These are phyloP conservation scores for Fraxinus baroniana DNA, from an alignment of 305 asterid genomes.

Conservation along the genomic window DNA sequence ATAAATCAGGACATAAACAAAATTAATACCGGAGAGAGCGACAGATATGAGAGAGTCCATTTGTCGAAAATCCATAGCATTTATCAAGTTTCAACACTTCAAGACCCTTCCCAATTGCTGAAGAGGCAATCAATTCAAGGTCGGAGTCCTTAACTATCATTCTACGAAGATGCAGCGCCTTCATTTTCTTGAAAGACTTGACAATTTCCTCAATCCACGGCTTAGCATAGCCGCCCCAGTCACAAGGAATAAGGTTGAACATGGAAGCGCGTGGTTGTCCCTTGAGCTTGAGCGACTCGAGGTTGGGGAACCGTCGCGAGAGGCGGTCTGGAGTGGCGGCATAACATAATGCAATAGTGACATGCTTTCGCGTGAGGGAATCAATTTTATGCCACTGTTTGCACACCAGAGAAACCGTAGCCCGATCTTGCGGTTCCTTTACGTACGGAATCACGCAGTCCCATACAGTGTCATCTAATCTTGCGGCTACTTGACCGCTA, in stretches of 20 bases:
- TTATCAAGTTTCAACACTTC: slow-evolving; percentile 76
- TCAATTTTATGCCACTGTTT: slow-evolving; percentile 72
- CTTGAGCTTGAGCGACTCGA: slow-evolving; percentile 82
- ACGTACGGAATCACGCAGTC: slow-evolving; percentile 78
- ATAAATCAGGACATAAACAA: neutral
- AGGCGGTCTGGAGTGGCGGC: slow-evolving; percentile 58
- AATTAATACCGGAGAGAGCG: slow-evolving; percentile 61
- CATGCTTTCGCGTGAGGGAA: slow-evolving; percentile 74
- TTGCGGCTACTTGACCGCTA: neutral
- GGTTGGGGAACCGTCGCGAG: slow-evolving; percentile 61
- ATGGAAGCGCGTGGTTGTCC: slow-evolving; percentile 99
- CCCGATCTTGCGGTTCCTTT: slow-evolving; percentile 70
- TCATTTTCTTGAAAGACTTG: slow-evolving; percentile 46
- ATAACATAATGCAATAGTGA: slow-evolving; percentile 87
- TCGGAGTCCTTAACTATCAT: slow-evolving; percentile 88
- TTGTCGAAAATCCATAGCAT: slow-evolving; percentile 76
- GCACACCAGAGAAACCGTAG: slow-evolving; percentile 58
- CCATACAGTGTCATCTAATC: slow-evolving; percentile 49
- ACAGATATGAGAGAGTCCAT: slow-evolving; percentile 57
- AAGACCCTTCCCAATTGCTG: slow-evolving; percentile 36
- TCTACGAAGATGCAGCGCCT: slow-evolving; percentile 74
- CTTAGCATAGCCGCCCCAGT: slow-evolving; percentile 87
- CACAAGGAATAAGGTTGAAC: slow-evolving; percentile 83
- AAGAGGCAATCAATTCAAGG: slow-evolving; percentile 56
- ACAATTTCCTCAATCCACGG: slow-evolving; percentile 71